phyloP scores from a whole-genome alignment of 148 eudicot species.

The Simmondsia chinensis region DNA sequence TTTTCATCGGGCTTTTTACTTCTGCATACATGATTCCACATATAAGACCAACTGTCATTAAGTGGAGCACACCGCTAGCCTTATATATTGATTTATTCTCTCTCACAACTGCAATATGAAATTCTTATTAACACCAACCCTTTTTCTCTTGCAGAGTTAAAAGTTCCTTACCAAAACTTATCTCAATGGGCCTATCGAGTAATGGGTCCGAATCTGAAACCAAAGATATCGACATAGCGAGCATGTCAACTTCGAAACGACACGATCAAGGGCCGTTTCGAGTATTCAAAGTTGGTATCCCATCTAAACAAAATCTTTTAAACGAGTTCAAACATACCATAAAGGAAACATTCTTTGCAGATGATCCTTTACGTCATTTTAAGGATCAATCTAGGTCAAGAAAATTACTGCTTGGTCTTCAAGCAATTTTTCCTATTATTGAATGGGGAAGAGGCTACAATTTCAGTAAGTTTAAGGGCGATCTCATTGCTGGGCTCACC shows the following conservation, averaged over 20 bases:
- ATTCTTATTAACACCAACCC: no score
- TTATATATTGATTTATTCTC: no score
- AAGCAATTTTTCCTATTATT: conserved; percentile 67
- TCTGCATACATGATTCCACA: no score
- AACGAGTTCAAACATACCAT: conserved; percentile 33
- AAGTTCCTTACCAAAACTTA: no score
- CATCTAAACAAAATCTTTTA: conserved; percentile 41
- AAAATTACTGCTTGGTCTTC: conserved; percentile 44
- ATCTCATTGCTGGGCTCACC: conserved; percentile 64
- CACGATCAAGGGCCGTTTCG: conserved; percentile 5
- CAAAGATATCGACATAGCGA: conserved; percentile 28
- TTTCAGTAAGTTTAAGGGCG: conserved; percentile 42
- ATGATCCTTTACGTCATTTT: conserved; percentile 60
- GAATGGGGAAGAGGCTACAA: conserved; percentile 50
- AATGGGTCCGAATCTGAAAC: conserved; percentile 21
- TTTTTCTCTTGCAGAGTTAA: no score
- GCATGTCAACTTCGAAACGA: conserved; percentile 24
- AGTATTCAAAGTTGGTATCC: conserved; percentile 47
- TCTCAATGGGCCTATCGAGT: no score
- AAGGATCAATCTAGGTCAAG: conserved; percentile 45
- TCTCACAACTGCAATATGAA: no score
- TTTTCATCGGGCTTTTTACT: no score
- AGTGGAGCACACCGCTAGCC: no score
- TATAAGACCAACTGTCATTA: no score
- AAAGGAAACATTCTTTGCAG: conserved; percentile 53